Base-by-base conservation (phyloP, 495 filamentous ascomycete species). In the Daldinia concentrica region DNA sequence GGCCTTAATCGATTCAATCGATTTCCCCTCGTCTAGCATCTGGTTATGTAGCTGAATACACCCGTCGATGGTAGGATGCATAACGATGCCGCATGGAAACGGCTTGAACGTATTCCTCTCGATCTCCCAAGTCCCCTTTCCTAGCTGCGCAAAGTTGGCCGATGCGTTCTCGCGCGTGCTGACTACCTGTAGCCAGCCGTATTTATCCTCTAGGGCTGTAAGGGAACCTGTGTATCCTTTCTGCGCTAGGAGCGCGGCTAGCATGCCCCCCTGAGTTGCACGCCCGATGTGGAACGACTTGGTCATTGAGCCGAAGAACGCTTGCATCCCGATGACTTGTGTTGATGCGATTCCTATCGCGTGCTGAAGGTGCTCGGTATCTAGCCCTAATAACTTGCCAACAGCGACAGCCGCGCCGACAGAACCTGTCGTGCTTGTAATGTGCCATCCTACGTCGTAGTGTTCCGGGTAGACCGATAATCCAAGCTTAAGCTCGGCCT, bases 381-480 rank as follows among this genome's bases (percentile, higher is more conserved):
- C 64, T 0, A 86, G 71, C 0, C 72, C 65, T 12, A 86, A 76
- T 0, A 86, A 69, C 63, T 83, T 85, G 15, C 82, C 80, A 0
- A 86, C 84, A 0, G 80, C 83, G 0, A 85, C 81, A 0, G 85
- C 85, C 4, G 85, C 85, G 7, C 86, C 85, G 26, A 88, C 79
- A 1, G 80, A 81, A 6, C 85, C 85, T 0, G 82, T 82, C 11
- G 83, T 83, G n/a, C 81, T 82, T 0, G 85, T 87, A 54, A 86
- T 87, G 71, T 87, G 86, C 69, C 85, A 88, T 1, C 86, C 86
- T 7, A 84, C 79, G 76, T 85, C 84, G 70, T 88, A 86, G 71
- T 87, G 85, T 51, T 81, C 78, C 14, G 86, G 84, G 79, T 80
- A 86, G 34, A 87, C 85, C 9, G 79, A 77, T 48, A 86, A 58